phyloP scores from a whole-genome alignment of 768 basidiomycete species.

The Phaffia australis region DNA sequence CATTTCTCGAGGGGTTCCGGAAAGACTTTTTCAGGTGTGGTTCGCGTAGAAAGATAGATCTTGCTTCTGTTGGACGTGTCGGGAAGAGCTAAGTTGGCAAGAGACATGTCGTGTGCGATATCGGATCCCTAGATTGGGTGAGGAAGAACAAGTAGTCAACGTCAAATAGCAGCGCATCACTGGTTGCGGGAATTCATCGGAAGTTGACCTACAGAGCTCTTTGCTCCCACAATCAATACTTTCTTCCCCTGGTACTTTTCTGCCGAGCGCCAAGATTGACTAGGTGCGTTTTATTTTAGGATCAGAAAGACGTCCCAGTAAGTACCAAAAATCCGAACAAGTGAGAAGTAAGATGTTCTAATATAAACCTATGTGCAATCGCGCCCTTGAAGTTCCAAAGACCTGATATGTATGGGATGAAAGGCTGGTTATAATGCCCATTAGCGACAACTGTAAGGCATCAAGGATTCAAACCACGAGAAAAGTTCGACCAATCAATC shows the following conservation, averaged over 20 bases:
- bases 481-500: no score
- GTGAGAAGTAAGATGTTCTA: neutral
- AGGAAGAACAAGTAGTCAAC: neutral
- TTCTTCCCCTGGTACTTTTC: constrained; percentile 6
- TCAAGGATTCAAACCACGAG: no score
- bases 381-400: constrained; percentile 8
- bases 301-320: neutral
- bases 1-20: constrained; percentile 1
- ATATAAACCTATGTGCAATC: constrained; percentile 8
- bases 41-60: constrained; percentile 19
- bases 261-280: constrained; percentile 17
- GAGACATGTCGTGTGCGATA: constrained; percentile 15
- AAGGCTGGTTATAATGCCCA: constrained; percentile 19
- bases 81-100: constrained; percentile 7
- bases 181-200: neutral
- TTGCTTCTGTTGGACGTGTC: constrained; percentile 2
- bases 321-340: neutral
- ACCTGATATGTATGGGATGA: constrained; percentile 18
- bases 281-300: neutral
- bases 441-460: constrained; percentile 12
- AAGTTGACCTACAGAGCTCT: constrained; percentile 1
- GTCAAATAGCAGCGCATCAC: no score
- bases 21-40: neutral
- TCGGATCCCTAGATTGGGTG: constrained; percentile 2
- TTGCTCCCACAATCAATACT: constrained; percentile 15